Evolutionary conservation across 2,329 filamentous ascomycete species (phyloP).

Genomic region (Sporothrix globosa): DNA sequence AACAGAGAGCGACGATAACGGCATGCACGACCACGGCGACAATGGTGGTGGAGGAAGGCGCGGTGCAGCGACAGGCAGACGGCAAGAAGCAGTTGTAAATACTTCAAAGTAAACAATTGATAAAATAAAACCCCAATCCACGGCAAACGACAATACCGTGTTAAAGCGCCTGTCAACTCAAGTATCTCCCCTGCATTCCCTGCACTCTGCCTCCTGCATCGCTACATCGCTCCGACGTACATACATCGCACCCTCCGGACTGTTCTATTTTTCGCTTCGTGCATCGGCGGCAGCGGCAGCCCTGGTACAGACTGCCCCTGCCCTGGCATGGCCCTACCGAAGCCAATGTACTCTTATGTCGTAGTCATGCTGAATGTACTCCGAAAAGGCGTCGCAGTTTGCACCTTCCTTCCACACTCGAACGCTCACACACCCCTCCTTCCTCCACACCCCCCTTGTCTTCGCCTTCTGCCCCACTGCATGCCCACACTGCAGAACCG

Average conservation of each 20-base stretch:
- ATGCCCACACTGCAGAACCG: constrained; percentile 28
- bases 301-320: not conserved
- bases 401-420: constrained; percentile 15
- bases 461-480: constrained; percentile 32
- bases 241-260: not conserved
- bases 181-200: constrained; percentile 7
- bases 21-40: not conserved
- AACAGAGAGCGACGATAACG: not conserved
- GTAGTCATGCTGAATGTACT: not conserved
- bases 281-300: constrained; percentile 26
- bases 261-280: constrained; percentile 27
- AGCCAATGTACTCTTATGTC: too few species aligned
- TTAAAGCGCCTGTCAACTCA: constrained; percentile 16
- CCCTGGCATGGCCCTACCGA: constrained; percentile 3
- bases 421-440: constrained; percentile 19
- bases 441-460: constrained; percentile 31
- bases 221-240: not conserved
- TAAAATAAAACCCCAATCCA: not conserved
- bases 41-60: constrained; percentile 20
- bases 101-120: not conserved
- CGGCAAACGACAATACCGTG: not conserved
- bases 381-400: not conserved
- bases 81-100: not conserved
- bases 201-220: constrained; percentile 6
- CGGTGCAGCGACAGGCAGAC: constrained; percentile 18